phyloP scores from a whole-genome alignment of 176 grass and related monocot species.

The Carex myosuroides region DNA sequence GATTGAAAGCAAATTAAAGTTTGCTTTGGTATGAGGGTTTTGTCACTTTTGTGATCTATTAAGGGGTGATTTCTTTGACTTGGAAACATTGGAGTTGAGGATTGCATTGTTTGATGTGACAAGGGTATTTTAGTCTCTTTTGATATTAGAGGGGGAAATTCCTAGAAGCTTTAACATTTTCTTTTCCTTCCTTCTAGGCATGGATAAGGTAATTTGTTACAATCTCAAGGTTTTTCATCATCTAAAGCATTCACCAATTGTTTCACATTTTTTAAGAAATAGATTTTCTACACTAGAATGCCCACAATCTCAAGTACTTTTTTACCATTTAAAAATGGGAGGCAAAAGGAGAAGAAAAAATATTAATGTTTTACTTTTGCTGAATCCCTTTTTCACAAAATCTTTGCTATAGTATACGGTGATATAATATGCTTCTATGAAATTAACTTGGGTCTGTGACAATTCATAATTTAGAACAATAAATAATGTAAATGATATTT shows the following conservation, averaged over 20 bases:
- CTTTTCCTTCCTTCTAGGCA: slow-evolving; percentile 1
- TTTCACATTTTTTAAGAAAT: not conserved
- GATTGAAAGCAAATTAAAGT: slow-evolving; percentile 14
- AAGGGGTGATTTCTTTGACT: slow-evolving; percentile 10
- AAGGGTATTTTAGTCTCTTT: slow-evolving; percentile 16
- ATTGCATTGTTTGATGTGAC: slow-evolving; percentile 20
- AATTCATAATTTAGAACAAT: not conserved
- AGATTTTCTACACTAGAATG: not conserved
- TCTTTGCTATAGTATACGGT: not conserved
- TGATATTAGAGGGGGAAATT: slow-evolving; percentile 25
- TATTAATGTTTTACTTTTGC: not conserved
- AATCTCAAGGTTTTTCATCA: slow-evolving; percentile 22
- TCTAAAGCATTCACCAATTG: not conserved
- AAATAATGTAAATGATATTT: not conserved
- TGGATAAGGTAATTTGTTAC: slow-evolving; percentile 18
- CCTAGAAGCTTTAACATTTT: slow-evolving; percentile 17
- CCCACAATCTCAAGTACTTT: not conserved
- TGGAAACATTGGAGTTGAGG: slow-evolving; percentile 18
- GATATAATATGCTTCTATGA: not conserved
- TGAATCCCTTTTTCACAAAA: not conserved
- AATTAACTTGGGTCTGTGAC: not conserved
- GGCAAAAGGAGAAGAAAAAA: not conserved
- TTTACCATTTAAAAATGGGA: not conserved
- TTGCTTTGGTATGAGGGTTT: slow-evolving; percentile 15
- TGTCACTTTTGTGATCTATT: slow-evolving; percentile 9